A percentile compares a stretch with the other conserved stretches of the same genome.
phyloP scores from a whole-genome alignment of 202 grass and related monocot species.

The Schoenoplectus triqueter region DNA sequence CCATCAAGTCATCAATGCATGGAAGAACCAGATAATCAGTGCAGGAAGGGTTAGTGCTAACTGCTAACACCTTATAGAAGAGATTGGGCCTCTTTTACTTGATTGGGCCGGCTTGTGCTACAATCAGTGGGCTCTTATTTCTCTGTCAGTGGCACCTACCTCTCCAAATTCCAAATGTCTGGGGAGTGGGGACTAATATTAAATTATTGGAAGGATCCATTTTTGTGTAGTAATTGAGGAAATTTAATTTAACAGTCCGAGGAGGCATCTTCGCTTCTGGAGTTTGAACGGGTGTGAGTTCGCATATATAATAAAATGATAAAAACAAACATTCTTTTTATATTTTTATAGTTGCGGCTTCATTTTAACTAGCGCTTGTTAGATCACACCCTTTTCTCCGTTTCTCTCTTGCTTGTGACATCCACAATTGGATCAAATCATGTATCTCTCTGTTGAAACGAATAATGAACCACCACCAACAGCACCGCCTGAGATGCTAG shows the following conservation, averaged over 20 bases:
- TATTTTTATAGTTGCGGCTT: too few relatives aligned
- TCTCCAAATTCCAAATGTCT: too few relatives aligned
- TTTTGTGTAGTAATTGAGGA: neutral
- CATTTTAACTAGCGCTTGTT: neutral
- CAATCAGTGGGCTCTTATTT: too few relatives aligned
- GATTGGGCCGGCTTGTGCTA: too few relatives aligned
- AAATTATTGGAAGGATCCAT: neutral
- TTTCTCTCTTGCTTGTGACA: neutral
- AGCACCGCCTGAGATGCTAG: neutral
- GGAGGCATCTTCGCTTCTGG: neutral
- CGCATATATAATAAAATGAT: neutral
- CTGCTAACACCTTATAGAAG: too few relatives aligned
- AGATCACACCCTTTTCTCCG: neutral
- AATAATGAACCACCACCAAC: neutral
- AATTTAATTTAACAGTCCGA: neutral
- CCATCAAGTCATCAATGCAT: too few relatives aligned
- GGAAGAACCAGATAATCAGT: too few relatives aligned
- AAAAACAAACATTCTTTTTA: neutral
- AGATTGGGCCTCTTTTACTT: too few relatives aligned
- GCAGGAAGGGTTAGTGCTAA: too few relatives aligned
- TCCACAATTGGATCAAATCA: neutral
- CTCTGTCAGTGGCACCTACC: too few relatives aligned
- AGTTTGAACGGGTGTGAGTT: neutral
- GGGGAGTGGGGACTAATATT: too few relatives aligned
- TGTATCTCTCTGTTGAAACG: slow-evolving; percentile 29